Percentiles rank a stretch among this genome's conserved stretches.
phyloP scores from a whole-genome alignment of 192 early-diverging fungal genomes.

The Backusella mclennaniae region DNA sequence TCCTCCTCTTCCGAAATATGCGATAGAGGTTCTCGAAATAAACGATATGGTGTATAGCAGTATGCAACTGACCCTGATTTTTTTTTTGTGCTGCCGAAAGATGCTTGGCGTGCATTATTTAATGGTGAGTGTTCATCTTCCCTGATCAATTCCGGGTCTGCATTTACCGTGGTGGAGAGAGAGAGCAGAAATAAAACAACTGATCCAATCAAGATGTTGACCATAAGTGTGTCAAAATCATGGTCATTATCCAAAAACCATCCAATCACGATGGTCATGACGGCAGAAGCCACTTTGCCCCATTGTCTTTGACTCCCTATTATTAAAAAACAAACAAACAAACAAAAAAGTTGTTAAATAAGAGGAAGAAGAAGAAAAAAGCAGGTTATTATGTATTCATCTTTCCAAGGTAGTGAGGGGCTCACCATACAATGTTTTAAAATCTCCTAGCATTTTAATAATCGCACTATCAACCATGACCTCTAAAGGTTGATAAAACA shows the following conservation, averaged over 20 bases:
- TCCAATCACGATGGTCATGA: slow-evolving; percentile 17
- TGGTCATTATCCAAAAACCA: slow-evolving; percentile 26
- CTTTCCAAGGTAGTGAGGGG: background rate
- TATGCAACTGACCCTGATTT: background rate
- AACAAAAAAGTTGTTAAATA: background rate
- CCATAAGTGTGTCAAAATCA: slow-evolving; percentile 30
- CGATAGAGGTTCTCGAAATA: slow-evolving; percentile 18
- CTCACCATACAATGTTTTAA: slow-evolving; percentile 29
- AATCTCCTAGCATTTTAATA: slow-evolving; percentile 29
- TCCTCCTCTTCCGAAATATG: slow-evolving; percentile 31
- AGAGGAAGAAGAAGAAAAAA: background rate
- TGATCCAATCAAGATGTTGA: slow-evolving; percentile 14
- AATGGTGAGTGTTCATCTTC: slow-evolving; percentile 13
- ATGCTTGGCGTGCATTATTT: slow-evolving; percentile 6
- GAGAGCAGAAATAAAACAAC: slow-evolving; percentile 19
- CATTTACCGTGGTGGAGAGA: slow-evolving; percentile 7
- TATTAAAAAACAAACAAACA: background rate
- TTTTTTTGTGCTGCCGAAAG: background rate
- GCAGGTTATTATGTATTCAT: background rate
- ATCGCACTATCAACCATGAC: slow-evolving; percentile 24
- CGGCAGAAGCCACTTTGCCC: slow-evolving; percentile 13
- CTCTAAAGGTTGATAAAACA: slow-evolving; percentile 17
- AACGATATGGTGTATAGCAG: slow-evolving; percentile 25
- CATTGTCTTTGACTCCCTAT: slow-evolving; percentile 15
- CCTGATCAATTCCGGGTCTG: background rate